phyloP scores from a whole-genome alignment of 192 early-diverging fungal species.

The Diversispora epigaea region DNA sequence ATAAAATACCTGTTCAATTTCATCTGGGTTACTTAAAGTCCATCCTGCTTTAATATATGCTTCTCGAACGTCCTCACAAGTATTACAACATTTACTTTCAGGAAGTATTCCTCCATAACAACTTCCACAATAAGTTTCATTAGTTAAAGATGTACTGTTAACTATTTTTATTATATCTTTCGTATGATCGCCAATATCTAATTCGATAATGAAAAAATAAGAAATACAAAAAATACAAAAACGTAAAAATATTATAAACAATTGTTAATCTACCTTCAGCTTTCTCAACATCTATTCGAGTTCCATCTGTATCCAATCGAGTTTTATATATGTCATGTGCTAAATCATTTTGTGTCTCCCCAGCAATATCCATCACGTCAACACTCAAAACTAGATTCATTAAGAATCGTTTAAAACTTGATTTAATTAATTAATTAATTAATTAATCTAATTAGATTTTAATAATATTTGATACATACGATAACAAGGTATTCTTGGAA shows the following conservation, averaged over 20 bases:
- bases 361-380: slow-evolving; percentile 94
- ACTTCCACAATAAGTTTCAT: slow-evolving; percentile 71
- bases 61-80: slow-evolving; percentile 86
- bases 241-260: too few species aligned
- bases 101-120: slow-evolving; percentile 82
- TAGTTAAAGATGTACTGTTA: slow-evolving; percentile 31
- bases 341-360: slow-evolving; percentile 79
- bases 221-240: background rate
- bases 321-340: slow-evolving; percentile 80
- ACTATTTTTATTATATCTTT: slow-evolving; percentile 33
- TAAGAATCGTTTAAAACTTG: background rate
- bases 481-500: slow-evolving; percentile 89
- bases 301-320: slow-evolving; percentile 67
- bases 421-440: too few species aligned
- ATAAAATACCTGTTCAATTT: slow-evolving; percentile 73
- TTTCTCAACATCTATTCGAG: slow-evolving; percentile 59
- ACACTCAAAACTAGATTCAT: slow-evolving; percentile 80
- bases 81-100: slow-evolving; percentile 85
- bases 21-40: slow-evolving; percentile 73
- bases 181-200: slow-evolving; percentile 57
- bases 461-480: slow-evolving; percentile 49
- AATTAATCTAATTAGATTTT: too few species aligned
- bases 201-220: background rate
- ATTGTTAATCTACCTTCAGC: too few species aligned
- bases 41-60: slow-evolving; percentile 83